A percentile compares a stretch with the other conserved stretches of the same genome.
Evolutionary conservation across 2,329 filamentous ascomycete genomes (phyloP).

Genomic region (Ophiostoma novo-ulmi): DNA sequence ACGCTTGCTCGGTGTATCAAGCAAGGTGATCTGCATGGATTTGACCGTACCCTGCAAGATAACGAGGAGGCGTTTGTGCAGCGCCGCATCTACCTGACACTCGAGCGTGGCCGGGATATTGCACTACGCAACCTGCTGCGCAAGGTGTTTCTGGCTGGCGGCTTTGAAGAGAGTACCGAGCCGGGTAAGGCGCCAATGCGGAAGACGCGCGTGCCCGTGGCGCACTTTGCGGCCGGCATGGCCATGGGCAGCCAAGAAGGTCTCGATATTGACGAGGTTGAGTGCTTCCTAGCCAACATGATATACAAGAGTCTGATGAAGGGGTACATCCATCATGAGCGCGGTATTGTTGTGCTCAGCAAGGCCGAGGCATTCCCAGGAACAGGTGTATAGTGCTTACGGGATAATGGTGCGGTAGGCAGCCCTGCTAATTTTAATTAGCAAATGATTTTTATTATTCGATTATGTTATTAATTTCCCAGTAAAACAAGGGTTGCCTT

Average conservation of each 20-base stretch:
- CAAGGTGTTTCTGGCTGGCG: slow-evolving; percentile 82
- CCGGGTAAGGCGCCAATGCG: slow-evolving; percentile 57
- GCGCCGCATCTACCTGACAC: slow-evolving; percentile 85
- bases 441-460: neutral
- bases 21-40: slow-evolving; percentile 72
- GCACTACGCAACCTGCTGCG: slow-evolving; percentile 85
- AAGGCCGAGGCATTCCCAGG: slow-evolving; percentile 92
- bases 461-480: neutral
- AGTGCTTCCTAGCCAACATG: slow-evolving; percentile 91
- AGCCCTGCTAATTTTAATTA: neutral
- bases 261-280: slow-evolving; percentile 86
- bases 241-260: slow-evolving; percentile 63
- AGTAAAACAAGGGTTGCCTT: neutral
- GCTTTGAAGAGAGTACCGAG: slow-evolving; percentile 73
- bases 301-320: slow-evolving; percentile 99
- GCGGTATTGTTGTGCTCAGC: slow-evolving; percentile 84
- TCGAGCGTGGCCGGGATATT: slow-evolving; percentile 88
- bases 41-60: slow-evolving; percentile 73
- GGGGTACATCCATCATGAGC: slow-evolving; percentile 90
- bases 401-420: neutral
- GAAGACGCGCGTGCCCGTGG: slow-evolving; percentile 72
- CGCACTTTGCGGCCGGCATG: slow-evolving; percentile 80
- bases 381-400: slow-evolving; percentile 56
- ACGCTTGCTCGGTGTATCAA: slow-evolving; percentile 76
- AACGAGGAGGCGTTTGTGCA: slow-evolving; percentile 92